Percentiles rank a stretch among this genome's conserved stretches.
Evolutionary conservation across 768 basidiomycete genomes (phyloP).

Genomic region (Xanthoconium stramineum): DNA sequence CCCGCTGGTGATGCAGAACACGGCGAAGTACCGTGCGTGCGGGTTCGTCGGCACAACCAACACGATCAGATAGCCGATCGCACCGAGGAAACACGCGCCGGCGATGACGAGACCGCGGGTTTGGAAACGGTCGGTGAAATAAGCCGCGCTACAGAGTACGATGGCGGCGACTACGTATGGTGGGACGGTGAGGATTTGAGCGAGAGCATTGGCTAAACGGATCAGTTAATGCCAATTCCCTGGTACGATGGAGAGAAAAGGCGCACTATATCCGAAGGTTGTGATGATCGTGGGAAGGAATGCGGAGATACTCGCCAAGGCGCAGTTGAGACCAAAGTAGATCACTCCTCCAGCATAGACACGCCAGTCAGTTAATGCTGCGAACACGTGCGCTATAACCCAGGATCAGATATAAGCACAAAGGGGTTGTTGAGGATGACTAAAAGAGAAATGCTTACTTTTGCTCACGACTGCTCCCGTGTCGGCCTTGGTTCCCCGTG

Average conservation of each 20-base stretch:
- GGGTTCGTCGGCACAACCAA: constrained; percentile 50
- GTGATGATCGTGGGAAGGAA: constrained; percentile 82
- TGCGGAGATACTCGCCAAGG: constrained; percentile 75
- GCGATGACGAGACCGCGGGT: constrained; percentile 46
- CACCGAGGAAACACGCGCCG: constrained; percentile 27
- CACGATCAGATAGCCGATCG: constrained; percentile 58
- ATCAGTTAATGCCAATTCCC: background rate
- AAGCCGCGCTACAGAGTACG: constrained; percentile 57
- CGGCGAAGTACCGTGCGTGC: constrained; percentile 72
- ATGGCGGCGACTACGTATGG: constrained; percentile 73
- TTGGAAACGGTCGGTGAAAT: constrained; percentile 63
- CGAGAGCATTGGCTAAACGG: constrained; percentile 52
- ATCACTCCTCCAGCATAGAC: constrained; percentile 64
- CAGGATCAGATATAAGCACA: background rate
- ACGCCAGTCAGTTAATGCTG: constrained; percentile 73
- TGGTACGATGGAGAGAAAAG: background rate
- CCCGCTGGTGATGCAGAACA: constrained; percentile 72
- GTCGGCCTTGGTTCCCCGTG: constrained; percentile 64
- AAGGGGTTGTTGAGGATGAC: too few relatives aligned
- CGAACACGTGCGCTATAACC: constrained; percentile 51
- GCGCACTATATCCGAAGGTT: constrained; percentile 69
- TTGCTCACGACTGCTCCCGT: constrained; percentile 61
- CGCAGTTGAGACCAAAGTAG: constrained; percentile 75
- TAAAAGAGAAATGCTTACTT: constrained; percentile 33
- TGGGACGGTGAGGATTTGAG: constrained; percentile 76